Base-by-base conservation (phyloP, 2,329 filamentous ascomycete genomes). In the Penicillium glabrum region DNA sequence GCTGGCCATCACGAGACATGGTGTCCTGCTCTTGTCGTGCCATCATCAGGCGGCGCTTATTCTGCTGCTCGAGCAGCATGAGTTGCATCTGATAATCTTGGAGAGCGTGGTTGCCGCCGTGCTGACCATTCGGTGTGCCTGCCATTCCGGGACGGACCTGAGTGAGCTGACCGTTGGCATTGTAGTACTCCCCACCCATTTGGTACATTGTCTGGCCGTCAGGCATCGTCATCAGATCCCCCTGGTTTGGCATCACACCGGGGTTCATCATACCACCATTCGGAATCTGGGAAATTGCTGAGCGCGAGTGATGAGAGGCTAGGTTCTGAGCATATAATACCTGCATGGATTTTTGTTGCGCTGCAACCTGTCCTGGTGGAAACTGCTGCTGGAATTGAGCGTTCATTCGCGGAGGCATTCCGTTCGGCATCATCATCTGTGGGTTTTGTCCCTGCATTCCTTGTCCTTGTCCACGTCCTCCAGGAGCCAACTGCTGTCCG, bases 301-400 rank as follows among this genome's bases (percentile, higher is more conserved):
- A 78, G 76, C 89, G 89, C 74, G 72, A 70, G 70, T 93, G 89
- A 76, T 93, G 89, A 76, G 92, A 87, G 77, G 89, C 86, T 72
- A 96, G 84, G 76, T 87, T 90, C 77, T 91, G 87, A 73, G 90
- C 87, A 83, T 96, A 96, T 27, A 16, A 19, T 74, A 90, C 88
- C 76, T 91, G 88, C 75, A 96, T 89, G 69, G 88, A 89, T 81
- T 96, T 96, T 71, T 87, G 83, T 80, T 93, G 90, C 61, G 86
- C 82, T 63, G 81, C 80, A 23, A 50, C 47, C 57, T 84, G 83
- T 56, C 72, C 74, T 78, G 81, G 76, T 14, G 19, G n/a, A 41
- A 41, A 39, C 72, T 80, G 82, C 64, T 80, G 78, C 75, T 88
- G 86, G 77, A 96, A 89, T 79, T 95, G 89, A 71, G 84, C 82